Conservation (phyloP, 768 basidiomycete genomes). For the Podaxis pistillaris region DNA sequence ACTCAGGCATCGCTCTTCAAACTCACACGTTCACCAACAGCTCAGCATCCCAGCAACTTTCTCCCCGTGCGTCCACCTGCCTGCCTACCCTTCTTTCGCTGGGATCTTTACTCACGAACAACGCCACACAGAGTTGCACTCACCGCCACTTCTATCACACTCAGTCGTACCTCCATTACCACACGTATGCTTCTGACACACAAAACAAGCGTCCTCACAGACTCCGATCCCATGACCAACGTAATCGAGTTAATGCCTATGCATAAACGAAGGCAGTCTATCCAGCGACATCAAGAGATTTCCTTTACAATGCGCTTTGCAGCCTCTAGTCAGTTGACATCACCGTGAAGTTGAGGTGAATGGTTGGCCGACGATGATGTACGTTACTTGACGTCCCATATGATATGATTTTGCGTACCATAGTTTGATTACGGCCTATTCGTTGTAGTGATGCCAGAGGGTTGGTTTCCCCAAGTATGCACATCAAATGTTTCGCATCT, state of each 20-base stretch:
- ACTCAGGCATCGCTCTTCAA: background rate
- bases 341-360: background rate
- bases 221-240: background rate
- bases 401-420: no score
- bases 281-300: no score
- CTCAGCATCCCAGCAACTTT: constrained; percentile 6
- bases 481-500: no score
- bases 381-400: no score
- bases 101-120: background rate
- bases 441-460: no score
- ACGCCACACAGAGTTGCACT: background rate
- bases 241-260: constrained; percentile 8
- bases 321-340: background rate
- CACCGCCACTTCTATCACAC: constrained; percentile 2
- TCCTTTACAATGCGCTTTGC: background rate
- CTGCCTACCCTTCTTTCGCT: background rate
- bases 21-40: background rate
- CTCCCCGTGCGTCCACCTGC: background rate
- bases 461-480: no score
- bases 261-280: background rate
- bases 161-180: background rate
- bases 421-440: no score
- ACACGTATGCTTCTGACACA: background rate
- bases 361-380: no score
- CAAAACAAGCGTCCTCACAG: background rate